Evolutionary conservation across 768 basidiomycete genomes (phyloP).

Genomic region (Hirschioporus abietinus): DNA sequence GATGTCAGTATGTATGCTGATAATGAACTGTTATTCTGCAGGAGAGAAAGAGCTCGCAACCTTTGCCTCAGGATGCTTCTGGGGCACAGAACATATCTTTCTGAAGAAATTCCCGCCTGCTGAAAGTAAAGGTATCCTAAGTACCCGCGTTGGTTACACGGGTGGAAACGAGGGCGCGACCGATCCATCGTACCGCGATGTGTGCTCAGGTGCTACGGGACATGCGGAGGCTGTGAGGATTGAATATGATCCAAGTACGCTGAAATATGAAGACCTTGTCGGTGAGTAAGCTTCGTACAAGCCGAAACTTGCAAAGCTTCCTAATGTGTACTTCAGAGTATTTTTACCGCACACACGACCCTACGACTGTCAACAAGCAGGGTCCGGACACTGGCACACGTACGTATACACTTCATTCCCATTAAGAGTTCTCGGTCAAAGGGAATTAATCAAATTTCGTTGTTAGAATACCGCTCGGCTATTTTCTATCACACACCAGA

Average conservation of each 20-base stretch:
- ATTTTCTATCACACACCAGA: constrained; percentile 79
- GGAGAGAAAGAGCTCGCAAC: constrained; percentile 34
- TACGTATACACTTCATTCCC: constrained; percentile 31
- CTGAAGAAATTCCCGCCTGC: constrained; percentile 69
- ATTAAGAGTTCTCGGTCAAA: background rate
- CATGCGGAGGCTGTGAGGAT: constrained; percentile 89
- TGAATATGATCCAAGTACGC: constrained; percentile 74
- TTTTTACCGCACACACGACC: constrained; percentile 93
- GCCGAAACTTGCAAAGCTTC: background rate
- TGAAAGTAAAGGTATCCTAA: constrained; percentile 68
- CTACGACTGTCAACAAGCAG: constrained; percentile 77
- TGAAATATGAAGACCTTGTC: constrained; percentile 82
- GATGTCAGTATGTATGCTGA: constrained; percentile 2
- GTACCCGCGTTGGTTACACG: constrained; percentile 75
- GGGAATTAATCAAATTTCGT: background rate
- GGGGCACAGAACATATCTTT: constrained; percentile 86
- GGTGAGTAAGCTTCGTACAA: constrained; percentile 41
- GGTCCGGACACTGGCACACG: constrained; percentile 76
- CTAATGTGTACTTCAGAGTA: constrained; percentile 49
- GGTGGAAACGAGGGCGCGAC: constrained; percentile 53
- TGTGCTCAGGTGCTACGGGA: constrained; percentile 76
- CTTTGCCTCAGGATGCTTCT: constrained; percentile 70
- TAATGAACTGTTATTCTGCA: constrained; percentile 35
- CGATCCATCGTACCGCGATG: constrained; percentile 64
- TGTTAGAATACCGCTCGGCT: constrained; percentile 83